phyloP scores from a whole-genome alignment of 345 rosid species.

The Eucalyptus tenuipes region DNA sequence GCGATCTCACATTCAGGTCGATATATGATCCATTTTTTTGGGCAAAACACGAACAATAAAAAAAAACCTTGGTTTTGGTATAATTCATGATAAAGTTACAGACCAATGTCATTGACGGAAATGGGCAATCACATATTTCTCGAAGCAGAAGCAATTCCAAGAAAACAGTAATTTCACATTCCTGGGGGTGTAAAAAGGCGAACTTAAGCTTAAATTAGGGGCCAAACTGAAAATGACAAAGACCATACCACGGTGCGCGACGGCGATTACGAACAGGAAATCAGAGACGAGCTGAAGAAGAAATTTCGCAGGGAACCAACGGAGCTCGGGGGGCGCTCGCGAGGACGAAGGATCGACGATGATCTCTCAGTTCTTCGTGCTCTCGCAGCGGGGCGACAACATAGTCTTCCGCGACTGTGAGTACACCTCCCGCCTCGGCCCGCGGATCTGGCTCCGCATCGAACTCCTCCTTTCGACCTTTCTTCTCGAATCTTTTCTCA shows the following conservation, averaged over 20 bases:
- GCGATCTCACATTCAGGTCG: accelerated
- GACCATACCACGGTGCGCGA: background rate
- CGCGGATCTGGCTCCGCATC: background rate
- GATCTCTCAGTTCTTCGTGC: conserved; percentile 97
- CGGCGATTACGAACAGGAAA: background rate
- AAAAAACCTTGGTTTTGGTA: background rate
- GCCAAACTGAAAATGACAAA: background rate
- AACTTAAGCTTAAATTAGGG: background rate
- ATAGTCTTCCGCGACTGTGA: conserved; percentile 97
- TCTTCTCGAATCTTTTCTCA: background rate
- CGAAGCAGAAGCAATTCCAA: background rate
- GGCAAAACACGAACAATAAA: background rate
- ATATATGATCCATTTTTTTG: accelerated
- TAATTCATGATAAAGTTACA: background rate
- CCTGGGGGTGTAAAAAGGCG: background rate
- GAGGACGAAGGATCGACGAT: conserved; percentile 11
- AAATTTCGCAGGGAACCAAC: background rate
- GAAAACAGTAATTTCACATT: background rate
- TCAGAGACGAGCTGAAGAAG: background rate
- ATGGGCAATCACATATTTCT: background rate
- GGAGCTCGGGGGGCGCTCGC: background rate
- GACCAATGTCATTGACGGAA: background rate
- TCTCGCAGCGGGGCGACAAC: conserved; percentile 95
- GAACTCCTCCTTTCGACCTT: background rate
- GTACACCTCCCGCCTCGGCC: background rate